Evolutionary conservation across 257 asterid genomes (phyloP).

Genomic region (Jasminum sambac): DNA sequence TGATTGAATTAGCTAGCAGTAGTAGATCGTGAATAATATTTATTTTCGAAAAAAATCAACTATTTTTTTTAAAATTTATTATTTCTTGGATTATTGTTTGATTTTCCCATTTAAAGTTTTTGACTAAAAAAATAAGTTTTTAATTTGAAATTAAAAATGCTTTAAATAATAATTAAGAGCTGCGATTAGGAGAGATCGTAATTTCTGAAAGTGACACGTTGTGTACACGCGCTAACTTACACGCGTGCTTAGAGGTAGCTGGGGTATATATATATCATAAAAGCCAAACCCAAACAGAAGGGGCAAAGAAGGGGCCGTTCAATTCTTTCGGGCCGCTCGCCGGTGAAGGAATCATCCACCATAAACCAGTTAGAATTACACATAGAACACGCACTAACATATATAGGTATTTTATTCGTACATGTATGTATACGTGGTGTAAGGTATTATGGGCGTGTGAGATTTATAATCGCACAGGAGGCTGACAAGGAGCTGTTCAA

Average conservation of each 20-base stretch:
- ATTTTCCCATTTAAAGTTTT: too few species aligned
- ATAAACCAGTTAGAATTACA: slow-evolving; percentile 7
- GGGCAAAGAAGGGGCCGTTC: slow-evolving; percentile 34
- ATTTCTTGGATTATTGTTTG: too few species aligned
- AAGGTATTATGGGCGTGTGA: slow-evolving; percentile 25
- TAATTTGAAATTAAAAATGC: too few species aligned
- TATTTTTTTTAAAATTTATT: too few species aligned
- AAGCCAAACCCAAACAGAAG: slow-evolving; percentile 34
- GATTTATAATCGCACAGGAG: slow-evolving; percentile 18
- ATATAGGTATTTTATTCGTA: background rate
- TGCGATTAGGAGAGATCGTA: too few species aligned
- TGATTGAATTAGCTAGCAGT: too few species aligned
- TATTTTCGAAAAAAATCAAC: too few species aligned
- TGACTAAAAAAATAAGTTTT: too few species aligned
- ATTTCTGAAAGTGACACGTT: slow-evolving; percentile 2
- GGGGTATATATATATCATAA: slow-evolving; percentile 1
- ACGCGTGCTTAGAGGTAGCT: slow-evolving; percentile 28
- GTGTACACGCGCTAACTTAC: slow-evolving; percentile 15
- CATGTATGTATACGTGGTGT: slow-evolving; percentile 17
- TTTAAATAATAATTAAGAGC: too few species aligned
- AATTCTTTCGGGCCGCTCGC: slow-evolving; percentile 35
- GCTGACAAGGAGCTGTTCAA: slow-evolving; percentile 41
- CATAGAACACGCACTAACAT: background rate
- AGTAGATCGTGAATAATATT: too few species aligned
- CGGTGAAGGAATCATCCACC: slow-evolving; percentile 46